Percentiles rank a stretch among this genome's conserved stretches.
These are phyloP conservation scores for Candida silvatica DNA, from an alignment of 805 yeast species.

Conservation along the genomic window DNA sequence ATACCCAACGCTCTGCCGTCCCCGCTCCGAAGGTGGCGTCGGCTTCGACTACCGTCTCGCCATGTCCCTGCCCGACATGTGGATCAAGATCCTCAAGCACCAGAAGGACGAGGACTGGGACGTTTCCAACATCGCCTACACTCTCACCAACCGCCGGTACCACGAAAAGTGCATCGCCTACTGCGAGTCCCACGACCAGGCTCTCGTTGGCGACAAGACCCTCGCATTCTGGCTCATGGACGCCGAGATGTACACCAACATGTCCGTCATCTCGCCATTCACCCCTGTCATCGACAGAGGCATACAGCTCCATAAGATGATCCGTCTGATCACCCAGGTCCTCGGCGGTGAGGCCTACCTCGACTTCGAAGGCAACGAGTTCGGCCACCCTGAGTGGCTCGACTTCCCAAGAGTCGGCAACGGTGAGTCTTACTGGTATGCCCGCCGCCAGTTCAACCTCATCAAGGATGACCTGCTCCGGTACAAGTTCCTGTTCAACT, in stretches of 20 bases:
- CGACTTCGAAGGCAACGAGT: conserved; percentile 95
- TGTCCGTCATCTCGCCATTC: conserved; percentile 68
- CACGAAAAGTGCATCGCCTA: conserved; percentile 85
- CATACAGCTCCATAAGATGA: conserved; percentile 82
- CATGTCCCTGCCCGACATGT: conserved; percentile 98
- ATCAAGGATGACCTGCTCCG: conserved; percentile 73
- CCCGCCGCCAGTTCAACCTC: conserved; percentile 89
- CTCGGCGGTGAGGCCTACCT: conserved; percentile 97
- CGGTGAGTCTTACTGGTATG: conserved; percentile 82
- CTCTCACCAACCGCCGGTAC: conserved; percentile 82
- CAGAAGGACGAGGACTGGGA: conserved; percentile 86
- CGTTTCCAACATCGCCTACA: conserved; percentile 66
- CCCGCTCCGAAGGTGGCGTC: conserved; percentile 70
- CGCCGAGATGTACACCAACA: conserved; percentile 94
- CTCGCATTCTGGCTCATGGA: conserved; percentile 98
- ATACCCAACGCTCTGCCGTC: conserved; percentile 87
- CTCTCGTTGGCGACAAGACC: conserved; percentile 94
- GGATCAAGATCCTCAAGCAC: conserved; percentile 92
- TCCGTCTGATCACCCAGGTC: conserved; percentile 76
- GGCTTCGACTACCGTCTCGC: conserved; percentile 92
- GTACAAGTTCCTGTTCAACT: conserved; percentile 68
- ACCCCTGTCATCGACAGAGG: conserved; percentile 86
- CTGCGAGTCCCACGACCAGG: conserved; percentile 96
- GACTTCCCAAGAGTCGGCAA: conserved; percentile 94
- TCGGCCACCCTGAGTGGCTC: conserved; percentile 98